Percentiles rank a stretch among this genome's conserved stretches.
These are phyloP conservation scores for Camptophora hylomeconis DNA, from an alignment of 2,329 filamentous ascomycete genomes.

Conservation along the genomic window DNA sequence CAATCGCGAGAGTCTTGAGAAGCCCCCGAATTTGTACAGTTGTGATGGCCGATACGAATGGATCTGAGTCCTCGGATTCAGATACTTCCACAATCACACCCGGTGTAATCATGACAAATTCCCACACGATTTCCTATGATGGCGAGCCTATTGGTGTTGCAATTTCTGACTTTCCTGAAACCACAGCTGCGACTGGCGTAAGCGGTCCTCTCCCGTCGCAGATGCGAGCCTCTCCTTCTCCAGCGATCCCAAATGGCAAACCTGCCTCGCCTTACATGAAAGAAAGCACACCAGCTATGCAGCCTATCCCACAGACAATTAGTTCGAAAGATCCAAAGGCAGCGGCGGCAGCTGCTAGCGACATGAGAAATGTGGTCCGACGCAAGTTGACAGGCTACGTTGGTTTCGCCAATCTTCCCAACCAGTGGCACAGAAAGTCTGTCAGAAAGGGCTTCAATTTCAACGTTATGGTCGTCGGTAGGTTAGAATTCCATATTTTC, in stretches of 20 bases:
- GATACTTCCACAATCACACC: no score
- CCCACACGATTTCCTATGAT: no score
- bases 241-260: conserved; percentile 35
- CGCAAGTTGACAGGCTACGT: conserved; percentile 97
- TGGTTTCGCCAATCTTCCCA: conserved; percentile 95
- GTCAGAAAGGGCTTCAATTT: conserved; percentile 99
- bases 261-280: conserved; percentile 43
- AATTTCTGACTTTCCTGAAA: conserved; percentile 17
- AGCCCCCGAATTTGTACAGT: no score
- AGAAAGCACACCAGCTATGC: conserved; percentile 44
- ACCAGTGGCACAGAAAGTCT: conserved; percentile 99
- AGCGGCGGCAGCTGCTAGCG: conserved; percentile 42
- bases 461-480: conserved; percentile 99
- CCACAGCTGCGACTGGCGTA: conserved; percentile 21
- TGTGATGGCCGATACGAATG: no score
- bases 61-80: no score
- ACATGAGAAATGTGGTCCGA: conserved; percentile 90
- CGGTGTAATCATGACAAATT: no score
- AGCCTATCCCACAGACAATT: conserved; percentile 44
- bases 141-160: no score
- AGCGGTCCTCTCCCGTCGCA: conserved; percentile 15
- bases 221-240: conserved; percentile 24
- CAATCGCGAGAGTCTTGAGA: no score
- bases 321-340: conserved; percentile 52
- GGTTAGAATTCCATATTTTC: conserved; percentile 29